phyloP scores from a whole-genome alignment of 2,329 filamentous ascomycete genomes.

The Fusarium pilosicola region DNA sequence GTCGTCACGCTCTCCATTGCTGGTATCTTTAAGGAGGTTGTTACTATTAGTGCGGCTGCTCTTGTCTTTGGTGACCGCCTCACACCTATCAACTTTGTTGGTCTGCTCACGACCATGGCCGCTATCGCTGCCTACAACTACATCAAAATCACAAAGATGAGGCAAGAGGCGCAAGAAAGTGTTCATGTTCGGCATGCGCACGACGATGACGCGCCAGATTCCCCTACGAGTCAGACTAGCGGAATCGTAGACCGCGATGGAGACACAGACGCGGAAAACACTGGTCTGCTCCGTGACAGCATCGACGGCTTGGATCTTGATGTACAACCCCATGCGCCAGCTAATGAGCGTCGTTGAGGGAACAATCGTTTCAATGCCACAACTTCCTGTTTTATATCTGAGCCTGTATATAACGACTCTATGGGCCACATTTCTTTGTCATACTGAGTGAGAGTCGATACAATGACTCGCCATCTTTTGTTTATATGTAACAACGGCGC shows the following conservation, averaged over 20 bases:
- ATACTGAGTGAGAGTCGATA: conserved; percentile 13
- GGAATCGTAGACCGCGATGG: conserved; percentile 57
- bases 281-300: conserved; percentile 56
- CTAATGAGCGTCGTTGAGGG: conserved; percentile 29
- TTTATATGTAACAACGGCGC: conserved; percentile 29
- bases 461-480: conserved; percentile 21
- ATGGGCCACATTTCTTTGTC: conserved; percentile 21
- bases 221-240: conserved; percentile 51
- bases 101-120: conserved; percentile 85
- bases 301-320: conserved; percentile 51
- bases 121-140: conserved; percentile 94
- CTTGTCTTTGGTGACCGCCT: conserved; percentile 89
- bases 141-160: conserved; percentile 92
- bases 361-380: conserved; percentile 24
- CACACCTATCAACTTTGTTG: conserved; percentile 86
- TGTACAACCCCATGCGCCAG: conserved; percentile 36
- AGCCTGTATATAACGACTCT: conserved; percentile 26
- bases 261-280: conserved; percentile 56
- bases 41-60: conserved; percentile 91
- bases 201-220: conserved; percentile 42
- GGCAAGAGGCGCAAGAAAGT: conserved; percentile 72
- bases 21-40: conserved; percentile 98
- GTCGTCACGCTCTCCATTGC: conserved; percentile 97
- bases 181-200: conserved; percentile 56
- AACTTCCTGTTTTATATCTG: conserved; percentile 21